These are phyloP conservation scores for Catunica adiposa DNA, from an alignment of 2,329 filamentous ascomycete species.

Conservation along the genomic window DNA sequence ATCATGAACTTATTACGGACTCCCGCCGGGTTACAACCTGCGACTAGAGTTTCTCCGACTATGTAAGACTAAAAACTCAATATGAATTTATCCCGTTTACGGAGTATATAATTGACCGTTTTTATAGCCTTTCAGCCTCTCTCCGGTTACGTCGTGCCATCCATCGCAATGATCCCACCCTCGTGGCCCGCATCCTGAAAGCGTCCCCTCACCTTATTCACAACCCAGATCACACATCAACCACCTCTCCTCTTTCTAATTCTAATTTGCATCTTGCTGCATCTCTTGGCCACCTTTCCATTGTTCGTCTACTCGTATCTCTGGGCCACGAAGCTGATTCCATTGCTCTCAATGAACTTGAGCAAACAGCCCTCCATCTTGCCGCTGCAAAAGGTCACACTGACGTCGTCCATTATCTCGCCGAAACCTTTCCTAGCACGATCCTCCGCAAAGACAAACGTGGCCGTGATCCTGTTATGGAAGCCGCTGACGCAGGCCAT, in stretches of 20 bases:
- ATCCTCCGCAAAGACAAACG: constrained; percentile 49
- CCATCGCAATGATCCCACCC: constrained; percentile 50
- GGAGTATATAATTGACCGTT: neutral
- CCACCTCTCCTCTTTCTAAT: constrained; percentile 53
- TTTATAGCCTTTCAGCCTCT: constrained; percentile 41
- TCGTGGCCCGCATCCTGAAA: constrained; percentile 61
- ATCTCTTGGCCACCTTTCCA: constrained; percentile 50
- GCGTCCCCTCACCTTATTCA: constrained; percentile 55
- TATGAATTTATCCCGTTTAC: neutral
- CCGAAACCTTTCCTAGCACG: constrained; percentile 42
- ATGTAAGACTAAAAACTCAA: too few species aligned
- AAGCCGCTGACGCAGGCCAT: constrained; percentile 42
- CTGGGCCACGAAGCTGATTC: constrained; percentile 58
- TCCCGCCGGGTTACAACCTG: neutral
- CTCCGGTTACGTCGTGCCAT: constrained; percentile 71
- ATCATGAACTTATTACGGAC: neutral
- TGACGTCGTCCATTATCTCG: constrained; percentile 56
- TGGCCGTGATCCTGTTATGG: constrained; percentile 58
- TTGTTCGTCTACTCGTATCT: constrained; percentile 54
- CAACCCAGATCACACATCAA: constrained; percentile 52
- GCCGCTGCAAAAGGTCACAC: constrained; percentile 54
- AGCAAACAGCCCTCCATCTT: constrained; percentile 69
- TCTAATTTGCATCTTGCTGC: constrained; percentile 72
- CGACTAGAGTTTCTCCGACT: neutral
- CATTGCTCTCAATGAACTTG: constrained; percentile 60